These are phyloP conservation scores for Penicillium sp. DNA, from an alignment of 2,329 filamentous ascomycete genomes.

Conservation along the genomic window DNA sequence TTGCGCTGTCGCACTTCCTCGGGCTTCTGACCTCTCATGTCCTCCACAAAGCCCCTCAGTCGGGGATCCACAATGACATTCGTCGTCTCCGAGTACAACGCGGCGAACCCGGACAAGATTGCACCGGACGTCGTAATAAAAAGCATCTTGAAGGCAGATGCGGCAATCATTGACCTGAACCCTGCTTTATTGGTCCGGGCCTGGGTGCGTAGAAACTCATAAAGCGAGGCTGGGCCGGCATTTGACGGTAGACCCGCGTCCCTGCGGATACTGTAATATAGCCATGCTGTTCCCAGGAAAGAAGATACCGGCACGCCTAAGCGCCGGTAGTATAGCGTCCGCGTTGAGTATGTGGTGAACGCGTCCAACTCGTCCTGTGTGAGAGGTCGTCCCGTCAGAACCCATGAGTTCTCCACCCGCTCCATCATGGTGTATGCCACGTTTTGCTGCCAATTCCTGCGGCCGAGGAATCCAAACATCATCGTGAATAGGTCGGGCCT, in stretches of 20 bases:
- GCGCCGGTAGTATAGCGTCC: constrained; percentile 23
- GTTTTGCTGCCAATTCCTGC: constrained; percentile 19
- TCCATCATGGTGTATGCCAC: constrained; percentile 4
- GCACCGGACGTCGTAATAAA: constrained; percentile 13
- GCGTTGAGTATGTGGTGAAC: constrained; percentile 26
- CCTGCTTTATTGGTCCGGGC: constrained; percentile 2
- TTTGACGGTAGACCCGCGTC: constrained; percentile 9
- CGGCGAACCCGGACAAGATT: constrained; percentile 8
- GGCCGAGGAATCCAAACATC: constrained; percentile 31
- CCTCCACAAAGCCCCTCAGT: constrained; percentile 23
- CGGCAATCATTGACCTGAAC: not conserved
- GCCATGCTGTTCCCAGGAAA: constrained; percentile 6
- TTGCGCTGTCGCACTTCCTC: constrained; percentile 27
- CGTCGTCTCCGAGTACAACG: constrained; percentile 15
- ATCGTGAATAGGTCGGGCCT: constrained; percentile 30
- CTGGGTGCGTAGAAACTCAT: constrained; percentile 6
- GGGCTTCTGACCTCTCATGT: constrained; percentile 18
- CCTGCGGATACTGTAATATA: constrained; percentile 15
- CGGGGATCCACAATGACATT: constrained; percentile 25
- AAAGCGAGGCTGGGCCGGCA: constrained; percentile 9
- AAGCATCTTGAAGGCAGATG: constrained; percentile 16
- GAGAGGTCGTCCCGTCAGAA: constrained; percentile 27
- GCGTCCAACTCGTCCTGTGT: constrained; percentile 41
- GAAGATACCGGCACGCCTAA: constrained; percentile 23
- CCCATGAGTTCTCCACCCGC: constrained; percentile 24